Conservation (phyloP, 2,329 filamentous ascomycete genomes). For the Beauveria brongniartii region DNA sequence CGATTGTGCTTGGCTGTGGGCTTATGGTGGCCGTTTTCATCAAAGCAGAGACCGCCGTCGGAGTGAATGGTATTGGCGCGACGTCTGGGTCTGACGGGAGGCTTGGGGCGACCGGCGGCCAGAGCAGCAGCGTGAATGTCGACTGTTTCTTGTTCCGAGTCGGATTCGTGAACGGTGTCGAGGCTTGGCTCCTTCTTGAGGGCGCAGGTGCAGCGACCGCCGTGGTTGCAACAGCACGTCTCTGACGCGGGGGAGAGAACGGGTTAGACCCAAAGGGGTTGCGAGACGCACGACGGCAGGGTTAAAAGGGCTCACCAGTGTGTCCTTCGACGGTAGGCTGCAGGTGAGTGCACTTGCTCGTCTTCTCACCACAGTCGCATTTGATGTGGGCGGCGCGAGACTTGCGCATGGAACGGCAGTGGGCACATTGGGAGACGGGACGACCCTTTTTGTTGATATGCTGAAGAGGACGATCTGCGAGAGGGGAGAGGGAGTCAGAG, state of each 20-base stretch:
- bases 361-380: conserved; percentile 95
- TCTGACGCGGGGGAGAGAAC: conserved; percentile 31
- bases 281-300: not conserved
- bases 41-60: conserved; percentile 50
- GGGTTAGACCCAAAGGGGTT: not conserved
- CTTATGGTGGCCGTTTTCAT: conserved; percentile 58
- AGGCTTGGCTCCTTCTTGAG: conserved; percentile 53
- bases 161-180: conserved; percentile 57
- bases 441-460: conserved; percentile 98
- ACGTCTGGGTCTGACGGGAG: conserved; percentile 36
- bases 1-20: conserved; percentile 53
- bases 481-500: not conserved
- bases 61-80: conserved; percentile 56
- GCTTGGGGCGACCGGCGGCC: conserved; percentile 30
- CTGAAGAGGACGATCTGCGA: conserved; percentile 75
- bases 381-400: conserved; percentile 89
- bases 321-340: conserved; percentile 50
- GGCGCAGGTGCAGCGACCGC: conserved; percentile 56
- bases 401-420: conserved; percentile 95
- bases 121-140: conserved; percentile 20
- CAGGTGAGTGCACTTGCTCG: conserved; percentile 58
- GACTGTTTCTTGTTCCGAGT: conserved; percentile 42
- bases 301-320: conserved; percentile 39
- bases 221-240: conserved; percentile 64
- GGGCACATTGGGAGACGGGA: conserved; percentile 93